phyloP scores from a whole-genome alignment of 1,284 basidiomycete species.

The Abortiporus biennis region DNA sequence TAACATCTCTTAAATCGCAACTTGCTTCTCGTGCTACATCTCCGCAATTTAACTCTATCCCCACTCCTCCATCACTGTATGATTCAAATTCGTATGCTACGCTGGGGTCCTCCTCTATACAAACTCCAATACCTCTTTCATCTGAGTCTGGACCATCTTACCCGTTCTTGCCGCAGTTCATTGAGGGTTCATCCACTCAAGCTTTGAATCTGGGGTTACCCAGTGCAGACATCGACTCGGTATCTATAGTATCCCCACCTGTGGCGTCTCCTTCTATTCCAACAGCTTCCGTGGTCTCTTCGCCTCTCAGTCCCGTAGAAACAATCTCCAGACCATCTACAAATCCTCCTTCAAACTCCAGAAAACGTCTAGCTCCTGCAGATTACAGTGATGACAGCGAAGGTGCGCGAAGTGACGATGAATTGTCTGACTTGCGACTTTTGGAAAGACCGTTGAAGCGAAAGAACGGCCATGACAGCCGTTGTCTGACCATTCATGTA shows the following conservation, averaged over 20 bases:
- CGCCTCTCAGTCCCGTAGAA: neutral
- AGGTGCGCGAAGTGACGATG: slow-evolving; percentile 25
- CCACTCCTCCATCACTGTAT: neutral
- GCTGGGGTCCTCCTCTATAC: too few species aligned
- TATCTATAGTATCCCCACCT: too few species aligned
- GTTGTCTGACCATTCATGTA: slow-evolving; percentile 62
- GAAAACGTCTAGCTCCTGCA: slow-evolving; percentile 4
- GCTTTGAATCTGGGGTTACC: slow-evolving; percentile 3
- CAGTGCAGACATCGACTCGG: neutral
- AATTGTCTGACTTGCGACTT: neutral
- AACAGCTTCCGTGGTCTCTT: neutral
- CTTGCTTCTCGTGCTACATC: slow-evolving; percentile 9
- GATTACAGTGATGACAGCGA: slow-evolving; percentile 19
- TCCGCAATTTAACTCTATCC: neutral
- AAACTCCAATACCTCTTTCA: slow-evolving; percentile 15
- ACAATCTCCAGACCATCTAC: neutral
- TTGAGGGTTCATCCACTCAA: slow-evolving; percentile 35
- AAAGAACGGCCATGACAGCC: slow-evolving; percentile 52
- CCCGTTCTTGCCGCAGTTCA: slow-evolving; percentile 26
- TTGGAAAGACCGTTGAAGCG: slow-evolving; percentile 32
- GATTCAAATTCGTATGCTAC: too few species aligned
- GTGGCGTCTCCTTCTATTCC: neutral
- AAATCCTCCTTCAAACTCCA: neutral
- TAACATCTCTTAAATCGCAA: slow-evolving; percentile 44
- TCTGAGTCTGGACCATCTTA: slow-evolving; percentile 32